These are phyloP conservation scores for Stellera chamaejasme DNA, from an alignment of 345 rosid genomes.

Conservation along the genomic window DNA sequence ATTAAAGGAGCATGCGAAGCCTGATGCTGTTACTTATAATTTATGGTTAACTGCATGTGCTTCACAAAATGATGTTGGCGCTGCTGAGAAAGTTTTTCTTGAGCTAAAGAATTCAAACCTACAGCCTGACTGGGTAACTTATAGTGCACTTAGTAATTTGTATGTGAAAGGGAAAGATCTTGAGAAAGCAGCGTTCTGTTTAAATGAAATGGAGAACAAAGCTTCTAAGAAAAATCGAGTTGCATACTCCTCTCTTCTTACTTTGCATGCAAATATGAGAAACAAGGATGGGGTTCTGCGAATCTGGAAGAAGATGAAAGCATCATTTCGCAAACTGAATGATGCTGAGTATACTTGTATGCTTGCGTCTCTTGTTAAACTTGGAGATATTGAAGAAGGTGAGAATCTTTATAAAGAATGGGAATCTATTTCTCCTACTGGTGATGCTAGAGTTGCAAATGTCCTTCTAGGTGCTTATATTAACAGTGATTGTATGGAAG, in stretches of 20 bases:
- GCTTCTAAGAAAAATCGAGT: constrained; percentile 46
- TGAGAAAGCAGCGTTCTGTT: constrained; percentile 50
- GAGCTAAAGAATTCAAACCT: constrained; percentile 50
- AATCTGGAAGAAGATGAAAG: constrained; percentile 69
- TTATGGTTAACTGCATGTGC: constrained; percentile 57
- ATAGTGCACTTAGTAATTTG: constrained; percentile 53
- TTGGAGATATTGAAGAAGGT: constrained; percentile 55
- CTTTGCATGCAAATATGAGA: constrained; percentile 57
- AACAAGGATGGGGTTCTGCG: constrained; percentile 47
- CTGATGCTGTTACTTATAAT: constrained; percentile 75
- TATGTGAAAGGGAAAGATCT: constrained; percentile 36
- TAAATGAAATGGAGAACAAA: constrained; percentile 85
- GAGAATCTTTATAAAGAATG: constrained; percentile 64
- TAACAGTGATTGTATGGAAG: constrained; percentile 37
- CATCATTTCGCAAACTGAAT: constrained; percentile 53
- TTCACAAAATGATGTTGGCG: constrained; percentile 38
- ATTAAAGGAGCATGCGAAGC: constrained; percentile 44
- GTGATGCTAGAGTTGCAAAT: constrained; percentile 60
- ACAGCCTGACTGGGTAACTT: constrained; percentile 83
- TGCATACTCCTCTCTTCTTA: constrained; percentile 65
- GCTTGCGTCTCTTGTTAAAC: constrained; percentile 70
- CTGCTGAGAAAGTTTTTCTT: constrained; percentile 52
- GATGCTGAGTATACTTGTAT: constrained; percentile 65
- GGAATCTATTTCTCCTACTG: constrained; percentile 57
- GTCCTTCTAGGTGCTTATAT: constrained; percentile 64